Evolutionary conservation across 176 grass and related monocot genomes (phyloP).

Genomic region (Tuctoria greenei): DNA sequence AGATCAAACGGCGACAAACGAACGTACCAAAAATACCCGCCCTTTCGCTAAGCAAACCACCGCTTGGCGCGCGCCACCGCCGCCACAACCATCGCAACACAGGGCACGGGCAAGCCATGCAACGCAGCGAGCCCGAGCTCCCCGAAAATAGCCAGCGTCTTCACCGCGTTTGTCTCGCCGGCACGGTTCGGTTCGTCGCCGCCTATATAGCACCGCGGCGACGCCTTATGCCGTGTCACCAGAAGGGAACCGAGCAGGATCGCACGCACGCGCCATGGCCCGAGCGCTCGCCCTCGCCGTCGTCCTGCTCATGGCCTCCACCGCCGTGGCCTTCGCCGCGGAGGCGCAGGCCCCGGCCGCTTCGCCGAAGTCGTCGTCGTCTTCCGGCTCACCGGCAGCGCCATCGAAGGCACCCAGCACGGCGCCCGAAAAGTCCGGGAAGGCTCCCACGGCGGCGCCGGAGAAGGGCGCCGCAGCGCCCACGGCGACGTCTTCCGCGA

Average conservation of each 20-base stretch:
- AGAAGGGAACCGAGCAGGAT: background rate
- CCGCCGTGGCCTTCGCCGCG: conserved; percentile 12
- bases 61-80: conserved; percentile 29
- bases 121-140: background rate
- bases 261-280: conserved; percentile 35
- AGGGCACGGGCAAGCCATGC: background rate
- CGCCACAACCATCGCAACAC: background rate
- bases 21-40: conserved; percentile 36
- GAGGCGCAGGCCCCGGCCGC: conserved; percentile 46
- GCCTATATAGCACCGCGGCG: conserved; percentile 27
- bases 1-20: conserved; percentile 19
- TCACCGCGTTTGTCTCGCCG: conserved; percentile 46
- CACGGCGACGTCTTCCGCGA: conserved; percentile 18
- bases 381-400: conserved; percentile 1
- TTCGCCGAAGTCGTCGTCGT: conserved; percentile 27
- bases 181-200: background rate
- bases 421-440: conserved; percentile 21
- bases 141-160: conserved; percentile 42
- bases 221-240: background rate
- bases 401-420: conserved; percentile 36
- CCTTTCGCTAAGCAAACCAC: background rate
- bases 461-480: background rate
- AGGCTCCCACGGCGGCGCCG: conserved; percentile 21
- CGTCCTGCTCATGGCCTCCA: conserved; percentile 33
- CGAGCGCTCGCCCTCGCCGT: conserved; percentile 16